Evolutionary conservation across 768 basidiomycete genomes (phyloP).

Genomic region (Naganishia vishniacii): DNA sequence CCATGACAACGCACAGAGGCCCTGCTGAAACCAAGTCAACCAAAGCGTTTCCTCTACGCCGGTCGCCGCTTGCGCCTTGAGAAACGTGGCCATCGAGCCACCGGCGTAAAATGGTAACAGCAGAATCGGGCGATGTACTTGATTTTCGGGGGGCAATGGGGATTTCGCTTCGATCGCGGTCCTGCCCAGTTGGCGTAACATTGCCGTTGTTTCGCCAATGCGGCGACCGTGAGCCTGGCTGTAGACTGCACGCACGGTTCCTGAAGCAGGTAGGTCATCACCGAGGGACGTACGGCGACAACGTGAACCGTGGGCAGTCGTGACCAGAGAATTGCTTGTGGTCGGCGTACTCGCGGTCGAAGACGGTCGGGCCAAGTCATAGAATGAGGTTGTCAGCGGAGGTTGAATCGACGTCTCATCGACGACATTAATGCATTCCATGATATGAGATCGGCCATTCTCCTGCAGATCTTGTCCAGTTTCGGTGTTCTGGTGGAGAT

Average conservation of each 20-base stretch:
- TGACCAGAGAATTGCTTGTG: background rate
- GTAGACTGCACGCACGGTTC: conserved; percentile 24
- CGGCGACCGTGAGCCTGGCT: conserved; percentile 25
- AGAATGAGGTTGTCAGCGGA: background rate
- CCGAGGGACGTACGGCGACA: background rate
- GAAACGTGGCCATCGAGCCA: conserved; percentile 43
- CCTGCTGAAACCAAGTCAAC: conserved; percentile 46
- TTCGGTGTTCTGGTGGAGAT: background rate
- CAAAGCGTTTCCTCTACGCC: conserved; percentile 39
- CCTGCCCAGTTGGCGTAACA: conserved; percentile 1
- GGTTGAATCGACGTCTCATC: conserved; percentile 1
- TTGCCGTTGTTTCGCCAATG: conserved; percentile 33
- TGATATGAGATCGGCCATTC: background rate
- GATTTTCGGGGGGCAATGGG: conserved; percentile 16
- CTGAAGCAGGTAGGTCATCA: background rate
- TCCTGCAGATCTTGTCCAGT: background rate
- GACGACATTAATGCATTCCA: background rate
- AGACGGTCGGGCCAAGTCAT: background rate
- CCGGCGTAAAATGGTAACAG: conserved; percentile 41
- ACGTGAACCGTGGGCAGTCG: background rate
- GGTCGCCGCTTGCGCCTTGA: conserved; percentile 36
- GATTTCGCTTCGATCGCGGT: conserved; percentile 15
- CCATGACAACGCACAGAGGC: conserved; percentile 44
- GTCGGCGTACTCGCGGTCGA: background rate
- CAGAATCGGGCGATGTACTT: conserved; percentile 35